phyloP scores from a whole-genome alignment of 1,284 basidiomycete species.

The Tilletiaria anomala region DNA sequence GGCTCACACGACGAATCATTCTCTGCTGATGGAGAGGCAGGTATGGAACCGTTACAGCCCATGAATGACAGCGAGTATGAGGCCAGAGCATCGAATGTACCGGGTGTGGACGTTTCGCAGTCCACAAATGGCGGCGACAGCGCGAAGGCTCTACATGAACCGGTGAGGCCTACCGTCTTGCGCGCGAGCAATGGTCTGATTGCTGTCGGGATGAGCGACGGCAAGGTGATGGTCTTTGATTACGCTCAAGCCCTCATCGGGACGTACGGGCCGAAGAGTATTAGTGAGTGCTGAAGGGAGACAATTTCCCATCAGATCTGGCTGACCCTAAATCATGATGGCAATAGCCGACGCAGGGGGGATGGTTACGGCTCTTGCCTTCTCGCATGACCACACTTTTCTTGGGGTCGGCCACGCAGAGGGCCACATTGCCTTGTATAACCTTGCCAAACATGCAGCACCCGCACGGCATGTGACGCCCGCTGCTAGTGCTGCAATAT shows the following conservation, averaged over 20 bases:
- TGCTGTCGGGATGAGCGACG: slow-evolving; percentile 70
- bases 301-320: background rate
- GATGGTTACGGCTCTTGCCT: slow-evolving; percentile 71
- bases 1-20: too few relatives aligned
- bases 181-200: slow-evolving; percentile 68
- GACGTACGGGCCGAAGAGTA: slow-evolving; percentile 55
- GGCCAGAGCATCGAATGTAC: too few relatives aligned
- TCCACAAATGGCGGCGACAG: background rate
- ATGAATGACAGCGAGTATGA: too few relatives aligned
- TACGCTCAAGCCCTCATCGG: slow-evolving; percentile 67
- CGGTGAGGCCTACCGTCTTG: slow-evolving; percentile 54
- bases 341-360: slow-evolving; percentile 51
- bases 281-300: slow-evolving; percentile 46
- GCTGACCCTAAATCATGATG: background rate
- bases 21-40: too few relatives aligned
- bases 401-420: slow-evolving; percentile 73
- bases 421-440: slow-evolving; percentile 76
- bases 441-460: slow-evolving; percentile 53
- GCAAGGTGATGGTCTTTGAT: slow-evolving; percentile 69
- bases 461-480: slow-evolving; percentile 56
- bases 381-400: slow-evolving; percentile 88
- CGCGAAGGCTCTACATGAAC: slow-evolving; percentile 17
- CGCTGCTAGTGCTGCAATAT: slow-evolving; percentile 52
- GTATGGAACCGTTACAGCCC: too few relatives aligned
- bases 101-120: background rate